A percentile compares a stretch with the other conserved stretches of the same genome.
Conservation (phyloP, 140 eudicot species). For the Flaveria floridana region DNA sequence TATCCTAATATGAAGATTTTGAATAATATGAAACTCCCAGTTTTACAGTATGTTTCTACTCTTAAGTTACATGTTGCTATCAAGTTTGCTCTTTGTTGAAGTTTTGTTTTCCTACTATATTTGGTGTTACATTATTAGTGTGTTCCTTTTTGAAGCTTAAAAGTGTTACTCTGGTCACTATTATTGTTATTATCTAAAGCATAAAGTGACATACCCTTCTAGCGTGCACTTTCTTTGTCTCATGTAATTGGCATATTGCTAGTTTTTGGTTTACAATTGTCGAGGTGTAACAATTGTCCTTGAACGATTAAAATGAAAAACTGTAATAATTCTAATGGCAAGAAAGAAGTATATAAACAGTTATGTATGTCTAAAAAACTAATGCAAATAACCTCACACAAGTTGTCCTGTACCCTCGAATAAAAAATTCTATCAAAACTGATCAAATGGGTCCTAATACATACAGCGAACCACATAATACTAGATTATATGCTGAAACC, state of each 20-base stretch:
- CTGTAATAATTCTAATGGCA: no score
- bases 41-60: constrained; percentile 9
- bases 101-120: neutral
- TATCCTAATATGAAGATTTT: neutral
- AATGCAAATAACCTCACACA: no score
- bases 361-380: no score
- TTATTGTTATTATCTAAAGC: neutral
- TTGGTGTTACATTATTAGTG: neutral
- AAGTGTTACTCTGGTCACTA: neutral
- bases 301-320: no score
- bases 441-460: constrained; percentile 5
- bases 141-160: neutral
- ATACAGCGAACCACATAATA: neutral
- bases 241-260: neutral
- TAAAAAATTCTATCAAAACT: neutral
- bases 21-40: neutral
- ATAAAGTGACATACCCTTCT: neutral
- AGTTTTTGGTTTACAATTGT: neutral
- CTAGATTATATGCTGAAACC: neutral
- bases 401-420: no score
- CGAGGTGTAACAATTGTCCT: no score
- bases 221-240: neutral
- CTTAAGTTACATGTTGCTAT: neutral
- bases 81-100: neutral
- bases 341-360: no score